phyloP scores from a whole-genome alignment of 768 basidiomycete species.

The Pleurotus tuber-regium region DNA sequence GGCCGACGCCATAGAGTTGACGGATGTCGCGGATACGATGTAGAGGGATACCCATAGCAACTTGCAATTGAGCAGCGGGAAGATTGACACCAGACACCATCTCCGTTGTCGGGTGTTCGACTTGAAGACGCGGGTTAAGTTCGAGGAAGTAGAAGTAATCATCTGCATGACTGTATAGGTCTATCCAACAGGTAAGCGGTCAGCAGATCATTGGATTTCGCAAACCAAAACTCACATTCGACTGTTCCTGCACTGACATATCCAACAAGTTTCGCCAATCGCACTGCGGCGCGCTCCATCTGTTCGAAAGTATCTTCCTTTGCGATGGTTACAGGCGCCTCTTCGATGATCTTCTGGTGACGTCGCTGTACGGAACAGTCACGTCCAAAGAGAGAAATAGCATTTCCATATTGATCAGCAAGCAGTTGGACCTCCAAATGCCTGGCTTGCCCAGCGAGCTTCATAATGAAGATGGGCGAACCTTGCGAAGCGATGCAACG shows the following conservation, averaged over 20 bases:
- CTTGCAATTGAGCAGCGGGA: constrained; percentile 93
- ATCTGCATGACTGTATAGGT: constrained; percentile 92
- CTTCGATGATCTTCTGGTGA: constrained; percentile 99
- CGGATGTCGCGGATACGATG: constrained; percentile 96
- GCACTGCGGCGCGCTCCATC: constrained; percentile 99
- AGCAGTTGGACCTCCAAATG: constrained; percentile 98
- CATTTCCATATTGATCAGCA: constrained; percentile 99
- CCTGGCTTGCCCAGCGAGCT: constrained; percentile 95
- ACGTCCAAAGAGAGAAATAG: constrained; percentile 97
- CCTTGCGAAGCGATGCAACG: constrained; percentile 41
- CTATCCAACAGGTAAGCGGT: constrained; percentile 34
- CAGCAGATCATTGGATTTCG: too few relatives aligned
- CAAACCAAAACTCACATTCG: constrained; percentile 64
- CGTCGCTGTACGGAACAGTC: constrained; percentile 99
- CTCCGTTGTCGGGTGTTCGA: constrained; percentile 99
- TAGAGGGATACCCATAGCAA: constrained; percentile 97
- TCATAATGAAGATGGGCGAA: constrained; percentile 99
- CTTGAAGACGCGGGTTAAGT: constrained; percentile 98
- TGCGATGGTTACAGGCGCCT: constrained; percentile 98
- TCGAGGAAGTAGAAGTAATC: constrained; percentile 98
- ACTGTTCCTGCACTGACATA: constrained; percentile 99
- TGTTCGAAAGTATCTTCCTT: constrained; percentile 87
- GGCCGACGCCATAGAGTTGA: constrained; percentile 91
- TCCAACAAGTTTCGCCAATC: constrained; percentile 97
- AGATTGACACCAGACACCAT: constrained; percentile 99